Base-by-base conservation (phyloP, 305 asterid species). In the Fraxinus sp. region DNA sequence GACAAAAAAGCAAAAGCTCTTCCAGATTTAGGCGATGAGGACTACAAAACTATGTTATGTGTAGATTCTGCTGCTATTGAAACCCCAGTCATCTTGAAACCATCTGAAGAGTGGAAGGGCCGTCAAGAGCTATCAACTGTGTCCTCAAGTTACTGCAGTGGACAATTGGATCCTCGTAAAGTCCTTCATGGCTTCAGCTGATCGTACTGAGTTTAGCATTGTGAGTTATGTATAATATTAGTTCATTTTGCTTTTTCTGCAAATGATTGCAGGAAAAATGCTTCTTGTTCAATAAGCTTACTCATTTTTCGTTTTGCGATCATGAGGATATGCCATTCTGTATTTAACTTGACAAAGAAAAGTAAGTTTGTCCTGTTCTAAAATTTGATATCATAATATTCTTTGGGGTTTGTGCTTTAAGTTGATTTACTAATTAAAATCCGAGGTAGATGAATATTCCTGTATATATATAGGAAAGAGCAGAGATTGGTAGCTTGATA, bases 131-230 rank as follows among this genome's bases (percentile, higher is more conserved):
- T 93, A 28, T 86, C 95, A 11, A 87, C 92, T 9, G 95, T 93
- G 44, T 91, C 93, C 76, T 94, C 98, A 52, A 94, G 98, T 88
- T 94, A 94, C 84, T 93, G 94, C 92, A 94, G 97, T 64, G 97
- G 97, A 64, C 98, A 93, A 79, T 87, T 93, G 78, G 97, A 94
- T 88, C 97, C 97, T 70, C 81, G 88, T 28, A 93, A 78, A 89
- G 94, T 93, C 85, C 87, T 93, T 86, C 83, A 87, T 71, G 97
- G 97, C 33, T 85, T 82, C 87, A 81, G 83, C 86, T 93, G 88
- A 92, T 76, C 80, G 82, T 79, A 33, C 82, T 72, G 57, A 77
- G 73, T 33, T 79, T 79, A 78, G 76, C 84, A 84, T 83, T 89
- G 57, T 83, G 78, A 77, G 64, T 81, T 18, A 18, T 86, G 87